Evolutionary conservation across 1,139 yeast species (phyloP).

Genomic region (Scheffersomyces lignicola): DNA sequence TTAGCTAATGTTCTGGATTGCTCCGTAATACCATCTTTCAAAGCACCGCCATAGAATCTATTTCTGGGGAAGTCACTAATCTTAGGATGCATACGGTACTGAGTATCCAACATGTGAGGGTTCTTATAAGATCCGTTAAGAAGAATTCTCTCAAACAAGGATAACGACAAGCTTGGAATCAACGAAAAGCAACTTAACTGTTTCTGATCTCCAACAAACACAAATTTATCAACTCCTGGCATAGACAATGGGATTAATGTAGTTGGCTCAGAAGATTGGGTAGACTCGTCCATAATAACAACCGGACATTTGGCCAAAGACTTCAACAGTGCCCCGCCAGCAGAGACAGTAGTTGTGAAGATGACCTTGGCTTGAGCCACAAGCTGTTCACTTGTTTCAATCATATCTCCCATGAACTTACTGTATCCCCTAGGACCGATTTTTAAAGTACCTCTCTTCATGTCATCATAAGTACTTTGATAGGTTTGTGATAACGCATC

Average conservation of each 20-base stretch:
- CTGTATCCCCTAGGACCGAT: slow-evolving; percentile 35
- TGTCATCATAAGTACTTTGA: slow-evolving; percentile 41
- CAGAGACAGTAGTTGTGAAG: slow-evolving; percentile 69
- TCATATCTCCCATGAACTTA: slow-evolving; percentile 48
- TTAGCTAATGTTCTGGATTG: slow-evolving; percentile 45
- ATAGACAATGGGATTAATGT: slow-evolving; percentile 67
- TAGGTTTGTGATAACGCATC: slow-evolving; percentile 47
- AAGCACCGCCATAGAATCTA: slow-evolving; percentile 52
- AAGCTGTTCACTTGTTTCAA: slow-evolving; percentile 18
- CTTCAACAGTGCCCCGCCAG: slow-evolving; percentile 66
- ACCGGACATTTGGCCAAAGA: slow-evolving; percentile 59
- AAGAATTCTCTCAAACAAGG: slow-evolving; percentile 59
- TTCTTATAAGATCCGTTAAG: slow-evolving; percentile 55
- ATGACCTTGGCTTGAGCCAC: slow-evolving; percentile 68
- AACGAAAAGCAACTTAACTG: slow-evolving; percentile 68
- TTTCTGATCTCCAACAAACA: slow-evolving; percentile 72
- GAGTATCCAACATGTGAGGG: slow-evolving; percentile 70
- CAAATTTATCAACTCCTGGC: slow-evolving; percentile 65
- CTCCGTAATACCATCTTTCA: slow-evolving; percentile 60
- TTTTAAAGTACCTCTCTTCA: slow-evolving; percentile 38
- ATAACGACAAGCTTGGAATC: slow-evolving; percentile 58
- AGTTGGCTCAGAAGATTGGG: slow-evolving; percentile 71
- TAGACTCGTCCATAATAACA: slow-evolving; percentile 62
- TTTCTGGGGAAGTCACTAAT: slow-evolving; percentile 64
- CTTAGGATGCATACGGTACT: slow-evolving; percentile 72